Evolutionary conservation across 441 rosid genomes (phyloP), one percentile per base, ranked within the genome.

Genomic region (Macaranga tanarius): DNA sequence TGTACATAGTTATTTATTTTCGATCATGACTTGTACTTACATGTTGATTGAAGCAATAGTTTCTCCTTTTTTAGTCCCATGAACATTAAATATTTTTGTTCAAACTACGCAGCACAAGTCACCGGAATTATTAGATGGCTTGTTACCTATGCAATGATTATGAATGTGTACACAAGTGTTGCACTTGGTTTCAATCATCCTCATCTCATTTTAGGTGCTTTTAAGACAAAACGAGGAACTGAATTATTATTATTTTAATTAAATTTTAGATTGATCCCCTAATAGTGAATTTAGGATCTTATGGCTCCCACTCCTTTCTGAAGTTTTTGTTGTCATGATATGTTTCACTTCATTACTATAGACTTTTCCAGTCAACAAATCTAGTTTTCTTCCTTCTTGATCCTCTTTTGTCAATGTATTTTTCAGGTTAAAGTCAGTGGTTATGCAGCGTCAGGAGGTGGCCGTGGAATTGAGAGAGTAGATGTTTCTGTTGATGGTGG

Each of bases 381-480:
- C 52, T 57, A 23, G 15, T 15, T 57, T n/a, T 42, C 15, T 23
- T 57, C 48, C 10, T 44, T 10, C 54, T 7, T 50, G 63, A 70
- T 70, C 74, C 47, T 62, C 7, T 54, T 62, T 47, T 65, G 55
- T 57, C 42, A 72, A 56, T 73, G 68, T n/a, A 7, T 65, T 51
- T 25, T 71, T 75, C 88, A 93, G 99, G 86, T 89, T 64, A 86
- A 75, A 69, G 83, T 96, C 55, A 83, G 85, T 71, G 97, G 99
- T 61, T 96, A 96, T 80, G 97, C 98, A 6, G 88, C 73, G 54
- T 90, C 98, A 55, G 99, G 99, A 82, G 99, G 99, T 77, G 97
- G 99, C 34, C 96, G 99, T 0, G 98, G 98, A 70, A 93, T 96
- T 73, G 99, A 96, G 80, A 85, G 99, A 76, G 87, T 96, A 59